Evolutionary conservation across 306 rosid species (phyloP), one percentile per base, ranked within the genome.

Genomic region (Ziziphus jujuba): DNA sequence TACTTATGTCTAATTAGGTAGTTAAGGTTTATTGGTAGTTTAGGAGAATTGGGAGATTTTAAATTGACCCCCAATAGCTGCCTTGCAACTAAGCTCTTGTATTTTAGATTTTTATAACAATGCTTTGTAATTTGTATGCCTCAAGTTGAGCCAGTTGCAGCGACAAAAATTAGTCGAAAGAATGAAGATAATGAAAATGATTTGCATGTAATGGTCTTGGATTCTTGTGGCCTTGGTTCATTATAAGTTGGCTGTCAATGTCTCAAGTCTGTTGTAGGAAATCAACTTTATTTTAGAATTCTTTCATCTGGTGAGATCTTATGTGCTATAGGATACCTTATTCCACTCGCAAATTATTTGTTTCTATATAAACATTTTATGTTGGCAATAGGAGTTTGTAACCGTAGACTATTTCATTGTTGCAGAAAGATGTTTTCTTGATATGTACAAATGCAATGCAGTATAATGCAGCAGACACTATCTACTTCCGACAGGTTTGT

Each of bases 401-500:
- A 63, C 61, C 24, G 35, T 38, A 35, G 63, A 13, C 70, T 72
- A 17, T 73, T 63, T 76, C 66, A 72, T 75, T 72, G 63, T 69
- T 82, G 95, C 97, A 93, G 97, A 79, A 79, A 34, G 98, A 93
- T 10, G 89, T 88, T 72, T 65, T 86, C 67, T 81, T 93, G 82
- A 84, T 93, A 79, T 90, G 91, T 80, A 83, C 97, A 71, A 93
- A 93, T 80, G 98, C 96, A 24, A 93, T 90, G 98, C 85, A 84
- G 75, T 90, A 93, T 58, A 93, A 93, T 72, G 82, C 89, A 49
- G 33, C 87, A 9, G 96, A 88, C 75, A 88, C 98, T 19, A 82
- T 90, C 49, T 92, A 85, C 79, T 79, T 82, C 56, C 87, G 98
- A 57, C 98, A 92, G 98, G 98, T 92, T 72, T 66, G 76, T 17